These are phyloP conservation scores for Triticum dicoccoides DNA, from an alignment of 176 grass and related monocot genomes.

Conservation along the genomic window DNA sequence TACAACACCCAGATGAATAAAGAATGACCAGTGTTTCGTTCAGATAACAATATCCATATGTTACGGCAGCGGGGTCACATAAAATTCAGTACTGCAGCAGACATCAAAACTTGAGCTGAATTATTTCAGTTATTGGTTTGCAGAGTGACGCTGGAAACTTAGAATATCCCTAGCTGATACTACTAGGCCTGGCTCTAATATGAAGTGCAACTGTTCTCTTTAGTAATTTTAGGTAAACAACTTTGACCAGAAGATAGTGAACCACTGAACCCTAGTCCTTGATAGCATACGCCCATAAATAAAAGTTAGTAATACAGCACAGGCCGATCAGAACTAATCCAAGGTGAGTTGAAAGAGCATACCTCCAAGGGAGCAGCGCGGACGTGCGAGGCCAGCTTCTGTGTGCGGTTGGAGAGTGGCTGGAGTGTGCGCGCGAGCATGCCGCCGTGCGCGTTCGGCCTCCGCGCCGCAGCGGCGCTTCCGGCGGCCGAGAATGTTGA, in stretches of 20 bases:
- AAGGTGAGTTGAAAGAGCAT: neutral
- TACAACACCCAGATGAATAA: neutral
- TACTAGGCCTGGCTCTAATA: neutral
- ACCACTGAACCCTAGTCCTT: neutral
- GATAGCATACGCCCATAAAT: neutral
- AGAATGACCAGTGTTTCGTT: neutral
- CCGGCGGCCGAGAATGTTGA: conserved; percentile 40
- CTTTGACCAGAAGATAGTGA: neutral
- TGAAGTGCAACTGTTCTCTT: neutral
- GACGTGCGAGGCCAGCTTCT: conserved; percentile 75
- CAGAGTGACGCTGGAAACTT: neutral
- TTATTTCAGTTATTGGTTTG: neutral
- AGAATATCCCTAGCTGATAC: neutral
- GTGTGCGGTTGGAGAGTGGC: conserved; percentile 77
- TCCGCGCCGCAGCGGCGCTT: conserved; percentile 25
- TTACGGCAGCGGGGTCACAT: neutral
- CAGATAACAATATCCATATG: neutral
- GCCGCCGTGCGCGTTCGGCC: conserved; percentile 93
- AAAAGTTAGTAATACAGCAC: neutral
- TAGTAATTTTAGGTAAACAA: neutral
- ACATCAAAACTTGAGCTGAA: neutral
- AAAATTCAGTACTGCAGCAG: neutral
- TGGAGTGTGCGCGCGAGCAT: conserved; percentile 75
- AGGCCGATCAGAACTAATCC: neutral
- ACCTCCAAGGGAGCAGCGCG: conserved; percentile 88